Evolutionary conservation across 805 yeast species (phyloP).

Genomic region (Zygoascus ofunaensis): DNA sequence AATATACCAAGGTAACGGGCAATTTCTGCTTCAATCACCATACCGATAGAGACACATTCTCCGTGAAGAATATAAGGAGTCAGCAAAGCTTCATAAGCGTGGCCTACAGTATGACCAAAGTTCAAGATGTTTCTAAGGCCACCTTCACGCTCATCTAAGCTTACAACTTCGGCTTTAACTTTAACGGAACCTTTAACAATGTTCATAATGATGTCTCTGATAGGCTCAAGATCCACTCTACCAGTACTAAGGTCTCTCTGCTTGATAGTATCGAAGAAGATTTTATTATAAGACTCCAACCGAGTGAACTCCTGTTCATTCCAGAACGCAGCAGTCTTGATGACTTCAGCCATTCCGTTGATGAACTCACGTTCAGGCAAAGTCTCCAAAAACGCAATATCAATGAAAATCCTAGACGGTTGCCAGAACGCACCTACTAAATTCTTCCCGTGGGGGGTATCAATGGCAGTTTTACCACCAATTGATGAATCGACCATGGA

Average conservation of each 20-base stretch:
- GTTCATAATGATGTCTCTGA: constrained; percentile 64
- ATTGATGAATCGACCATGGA: constrained; percentile 98
- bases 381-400: constrained; percentile 76
- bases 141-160: constrained; percentile 90
- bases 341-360: constrained; percentile 97
- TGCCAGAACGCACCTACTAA: constrained; percentile 97
- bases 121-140: constrained; percentile 85
- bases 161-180: constrained; percentile 91
- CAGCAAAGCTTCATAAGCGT: constrained; percentile 94
- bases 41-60: constrained; percentile 98
- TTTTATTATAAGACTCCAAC: constrained; percentile 64
- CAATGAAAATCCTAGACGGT: constrained; percentile 81
- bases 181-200: constrained; percentile 77
- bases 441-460: constrained; percentile 92
- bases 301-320: constrained; percentile 79
- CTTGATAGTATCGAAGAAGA: constrained; percentile 59
- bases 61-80: constrained; percentile 97
- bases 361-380: constrained; percentile 90
- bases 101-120: constrained; percentile 96
- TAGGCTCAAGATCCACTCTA: constrained; percentile 56
- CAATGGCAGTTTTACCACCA: constrained; percentile 98
- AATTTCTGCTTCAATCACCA: constrained; percentile 89
- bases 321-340: constrained; percentile 98
- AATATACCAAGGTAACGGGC: constrained; percentile 84
- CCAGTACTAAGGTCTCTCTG: constrained; percentile 33